Evolutionary conservation across 1,139 yeast genomes (phyloP), one percentile per base, ranked within the genome.

Genomic region (Zhuliangozyma parablackwelliae): DNA sequence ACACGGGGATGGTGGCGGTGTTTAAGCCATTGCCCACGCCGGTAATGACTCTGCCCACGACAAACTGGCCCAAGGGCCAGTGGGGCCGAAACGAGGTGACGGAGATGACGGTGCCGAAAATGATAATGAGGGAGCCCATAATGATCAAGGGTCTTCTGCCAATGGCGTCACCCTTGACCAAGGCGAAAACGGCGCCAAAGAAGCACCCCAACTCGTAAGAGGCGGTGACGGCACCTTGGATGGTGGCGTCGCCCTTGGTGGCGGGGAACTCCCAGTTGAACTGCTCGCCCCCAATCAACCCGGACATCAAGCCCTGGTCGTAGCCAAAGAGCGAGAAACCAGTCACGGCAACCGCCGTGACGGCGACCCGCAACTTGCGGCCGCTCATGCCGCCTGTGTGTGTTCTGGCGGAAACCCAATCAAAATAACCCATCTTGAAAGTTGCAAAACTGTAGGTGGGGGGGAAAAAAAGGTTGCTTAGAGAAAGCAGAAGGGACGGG

Each of bases 291-390:
- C 84, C 75, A 45, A 82, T 79, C 38, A 81, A 62, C 51, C 87
- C 85, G 7, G 84, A 75, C 86, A 82, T 80, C 39, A 84, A 72
- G 53, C 94, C 94, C 59, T 84, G 92, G 56, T 84, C 90, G 52
- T 82, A 83, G 41, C 95, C 94, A 52, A 84, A 84, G 36, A 67
- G 58, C 21, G 84, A 73, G 56, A 84, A 84, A 10, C 87, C 89
- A 31, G 75, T 69, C 33, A 78, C 80, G 33, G 89, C 80, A 29
- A 76, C 63, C 21, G 69, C 43, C 0, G 89, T 80, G 42, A 82
- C 67, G 13, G 73, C 65, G 9, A 48, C 48, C 48, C 72, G 54
- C 39, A 69, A 61, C 30, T 57, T 47, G 42, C 62, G 58, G 32
- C 87, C 87, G 28, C 55, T 51, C 21, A 75, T 59, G 10, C 83